Base-by-base conservation (phyloP, 192 early-diverging fungal genomes). In the Allomyces javanicus region DNA sequence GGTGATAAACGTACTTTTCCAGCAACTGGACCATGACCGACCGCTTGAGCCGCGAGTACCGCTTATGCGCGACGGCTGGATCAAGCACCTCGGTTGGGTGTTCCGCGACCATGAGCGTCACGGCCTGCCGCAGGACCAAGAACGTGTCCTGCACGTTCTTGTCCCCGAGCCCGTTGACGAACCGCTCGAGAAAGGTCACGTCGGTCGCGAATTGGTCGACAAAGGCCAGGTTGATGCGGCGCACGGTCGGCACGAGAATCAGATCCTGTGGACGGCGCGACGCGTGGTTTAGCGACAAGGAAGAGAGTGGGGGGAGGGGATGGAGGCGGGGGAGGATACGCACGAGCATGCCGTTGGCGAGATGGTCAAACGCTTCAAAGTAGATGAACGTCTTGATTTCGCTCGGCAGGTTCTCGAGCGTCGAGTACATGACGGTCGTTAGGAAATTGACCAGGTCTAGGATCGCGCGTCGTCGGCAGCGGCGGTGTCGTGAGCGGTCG, bases 51-150 rank as follows among this genome's bases (percentile, higher is more conserved):
- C 79, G 74, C n/a, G 80, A 65, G 72, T 88, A 93, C 67, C 82
- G 74, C 63, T 76, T 77, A 64, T 76, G 83, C 61, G 84, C 73
- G n/a, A 85, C 69, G 43, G 76, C 73, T 25, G 85, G 79, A 14
- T 81, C 79, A 66, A 87, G 70, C 68, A 82, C 87, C n/a, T 91
- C 87, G 64, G 92, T 89, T 26, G 81, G 80, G 64, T 84, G 84
- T n/a, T 89, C 86, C 7, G 85, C 81, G 27, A 80, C 67, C 0
- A 89, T 71, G 19, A 87, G 72, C 25, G 75, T 75, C 43, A 91
- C 78, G 25, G 88, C 89, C 82, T 92, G 89, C 66, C 83, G 69
- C 65, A 92, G 68, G 67, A 86, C 86, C 19, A 77, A 67, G 73
- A 91, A 91, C 25, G 78, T 77, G 63, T 88, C 83, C 25, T 75